Conservation (phyloP, 1,284 basidiomycete genomes). For the Fomes fomentarius region DNA sequence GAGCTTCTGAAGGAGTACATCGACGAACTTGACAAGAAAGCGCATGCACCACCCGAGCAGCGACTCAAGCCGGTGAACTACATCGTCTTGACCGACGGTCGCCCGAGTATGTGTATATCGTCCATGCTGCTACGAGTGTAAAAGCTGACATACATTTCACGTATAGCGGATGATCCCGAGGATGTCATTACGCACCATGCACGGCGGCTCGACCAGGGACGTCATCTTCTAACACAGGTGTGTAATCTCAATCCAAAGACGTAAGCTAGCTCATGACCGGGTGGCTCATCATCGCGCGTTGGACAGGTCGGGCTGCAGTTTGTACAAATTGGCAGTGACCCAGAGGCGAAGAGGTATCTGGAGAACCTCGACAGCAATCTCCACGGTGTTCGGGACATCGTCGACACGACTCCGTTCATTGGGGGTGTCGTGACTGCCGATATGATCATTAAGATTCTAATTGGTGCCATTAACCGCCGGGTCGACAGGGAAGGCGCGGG, state of each 20-base stretch:
- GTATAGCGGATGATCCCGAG: constrained; percentile 53
- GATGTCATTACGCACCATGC: constrained; percentile 51
- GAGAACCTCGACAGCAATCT: constrained; percentile 52
- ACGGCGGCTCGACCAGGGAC: constrained; percentile 46
- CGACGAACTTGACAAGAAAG: constrained; percentile 44
- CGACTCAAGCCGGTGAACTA: constrained; percentile 59
- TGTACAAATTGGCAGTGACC: constrained; percentile 57
- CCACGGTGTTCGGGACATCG: constrained; percentile 47
- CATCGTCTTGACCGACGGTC: constrained; percentile 66
- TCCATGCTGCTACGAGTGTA: too few relatives aligned
- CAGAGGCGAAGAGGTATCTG: constrained; percentile 48
- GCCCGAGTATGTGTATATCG: constrained; percentile 45
- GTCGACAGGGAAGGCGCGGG: constrained; percentile 45
- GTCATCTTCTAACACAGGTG: constrained; percentile 35
- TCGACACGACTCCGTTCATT: constrained; percentile 60
- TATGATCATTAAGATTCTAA: constrained; percentile 53
- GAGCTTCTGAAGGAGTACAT: constrained; percentile 49
- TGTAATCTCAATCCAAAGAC: constrained; percentile 31
- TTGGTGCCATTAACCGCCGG: constrained; percentile 61
- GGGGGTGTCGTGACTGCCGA: constrained; percentile 44
- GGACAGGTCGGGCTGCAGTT: constrained; percentile 46
- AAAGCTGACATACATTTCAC: neutral
- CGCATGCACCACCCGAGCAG: constrained; percentile 32
- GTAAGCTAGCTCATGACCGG: too few relatives aligned
- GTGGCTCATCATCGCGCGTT: too few relatives aligned